A percentile compares a stretch with the other conserved stretches of the same genome.
phyloP scores from a whole-genome alignment of 2,329 filamentous ascomycete species.

The Fonsecaea monophora region DNA sequence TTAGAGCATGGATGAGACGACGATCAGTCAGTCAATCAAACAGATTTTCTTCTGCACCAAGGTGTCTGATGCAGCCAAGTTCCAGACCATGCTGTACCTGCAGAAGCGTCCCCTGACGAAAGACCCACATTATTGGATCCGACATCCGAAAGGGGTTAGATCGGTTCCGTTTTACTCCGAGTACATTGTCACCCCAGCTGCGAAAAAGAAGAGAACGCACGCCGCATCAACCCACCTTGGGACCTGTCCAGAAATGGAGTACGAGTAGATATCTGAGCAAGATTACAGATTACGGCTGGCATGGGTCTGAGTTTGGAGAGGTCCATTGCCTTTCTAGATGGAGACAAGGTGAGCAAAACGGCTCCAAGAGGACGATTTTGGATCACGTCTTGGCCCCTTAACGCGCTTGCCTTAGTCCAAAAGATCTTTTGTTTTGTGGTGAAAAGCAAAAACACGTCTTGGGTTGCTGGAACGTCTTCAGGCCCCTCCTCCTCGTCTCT shows the following conservation, averaged over 20 bases:
- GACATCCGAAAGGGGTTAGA: background rate
- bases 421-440: background rate
- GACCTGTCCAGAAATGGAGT: background rate
- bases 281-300: background rate
- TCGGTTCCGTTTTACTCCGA: background rate
- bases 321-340: background rate
- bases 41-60: background rate
- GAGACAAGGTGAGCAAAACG: background rate
- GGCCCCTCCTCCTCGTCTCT: background rate
- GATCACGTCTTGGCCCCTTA: background rate
- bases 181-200: background rate
- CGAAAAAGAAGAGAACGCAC: background rate
- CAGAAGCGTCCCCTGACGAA: background rate
- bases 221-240: background rate
- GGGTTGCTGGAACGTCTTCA: background rate
- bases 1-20: background rate
- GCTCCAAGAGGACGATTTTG: background rate
- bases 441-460: too few species aligned
- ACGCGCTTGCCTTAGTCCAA: background rate
- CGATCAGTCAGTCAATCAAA: constrained; percentile 6
- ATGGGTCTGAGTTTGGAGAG: background rate
- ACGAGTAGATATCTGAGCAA: background rate
- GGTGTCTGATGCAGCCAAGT: background rate
- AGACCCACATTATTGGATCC: background rate
- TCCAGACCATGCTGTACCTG: constrained; percentile 7